phyloP scores from a whole-genome alignment of 169 alveolate genomes.

The Eimeria praecox region DNA sequence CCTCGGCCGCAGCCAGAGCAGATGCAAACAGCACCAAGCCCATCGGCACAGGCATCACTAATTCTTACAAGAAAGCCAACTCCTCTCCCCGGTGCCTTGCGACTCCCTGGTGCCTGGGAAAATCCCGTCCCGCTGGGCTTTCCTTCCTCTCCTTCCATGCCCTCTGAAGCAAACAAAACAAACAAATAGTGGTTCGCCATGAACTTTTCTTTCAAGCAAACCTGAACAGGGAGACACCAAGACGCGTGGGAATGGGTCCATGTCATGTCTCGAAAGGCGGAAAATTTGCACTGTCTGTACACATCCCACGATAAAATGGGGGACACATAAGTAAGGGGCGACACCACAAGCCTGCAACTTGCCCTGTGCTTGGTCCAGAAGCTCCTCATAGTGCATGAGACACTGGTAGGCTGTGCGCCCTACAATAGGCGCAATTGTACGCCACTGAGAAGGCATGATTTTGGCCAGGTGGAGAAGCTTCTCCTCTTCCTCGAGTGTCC shows the following conservation, averaged over 20 bases:
- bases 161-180: slow-evolving; percentile 37
- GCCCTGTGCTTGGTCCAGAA: slow-evolving; percentile 99
- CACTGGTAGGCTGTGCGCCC: slow-evolving; percentile 99
- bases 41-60: not conserved
- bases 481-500: slow-evolving; percentile 99
- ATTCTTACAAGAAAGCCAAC: slow-evolving; percentile 50
- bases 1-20: not conserved
- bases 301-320: not conserved
- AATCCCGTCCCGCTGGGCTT: slow-evolving; percentile 68
- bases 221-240: not conserved
- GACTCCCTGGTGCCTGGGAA: slow-evolving; percentile 71
- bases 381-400: slow-evolving; percentile 98
- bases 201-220: not conserved
- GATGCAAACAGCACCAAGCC: not conserved
- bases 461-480: slow-evolving; percentile 99
- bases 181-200: not conserved
- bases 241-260: not conserved
- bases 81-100: slow-evolving; percentile 75
- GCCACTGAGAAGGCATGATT: slow-evolving; percentile 99
- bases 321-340: not conserved
- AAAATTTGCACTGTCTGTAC: not conserved
- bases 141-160: slow-evolving; percentile 63
- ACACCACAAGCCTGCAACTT: not conserved
- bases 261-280: not conserved
- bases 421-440: slow-evolving; percentile 99